Percentiles rank a stretch among this genome's conserved stretches.
Evolutionary conservation across 148 eudicot genomes (phyloP).

Genomic region (Amaranthus hypochondriacus): DNA sequence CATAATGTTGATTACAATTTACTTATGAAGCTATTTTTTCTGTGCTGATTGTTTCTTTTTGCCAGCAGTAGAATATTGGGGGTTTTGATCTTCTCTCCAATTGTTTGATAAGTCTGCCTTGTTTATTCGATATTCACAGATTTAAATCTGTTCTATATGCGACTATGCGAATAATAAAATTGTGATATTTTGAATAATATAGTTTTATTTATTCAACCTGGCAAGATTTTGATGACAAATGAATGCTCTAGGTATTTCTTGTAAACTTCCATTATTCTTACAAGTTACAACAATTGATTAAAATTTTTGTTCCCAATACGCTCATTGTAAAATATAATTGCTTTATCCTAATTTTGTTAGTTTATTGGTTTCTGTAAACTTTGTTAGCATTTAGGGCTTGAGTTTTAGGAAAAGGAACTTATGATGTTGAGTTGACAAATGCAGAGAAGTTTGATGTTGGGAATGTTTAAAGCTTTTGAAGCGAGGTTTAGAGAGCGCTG

Average conservation of each 20-base stretch:
- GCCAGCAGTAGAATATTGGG: too few species aligned
- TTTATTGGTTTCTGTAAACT: neutral
- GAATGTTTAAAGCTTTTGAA: neutral
- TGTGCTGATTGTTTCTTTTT: too few species aligned
- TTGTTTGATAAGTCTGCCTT: too few species aligned
- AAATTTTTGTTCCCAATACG: neutral
- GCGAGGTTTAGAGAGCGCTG: neutral
- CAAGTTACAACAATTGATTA: neutral
- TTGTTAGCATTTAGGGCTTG: neutral
- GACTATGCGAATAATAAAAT: too few species aligned
- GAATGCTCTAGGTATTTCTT: too few species aligned
- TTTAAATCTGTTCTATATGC: too few species aligned
- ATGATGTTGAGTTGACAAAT: constrained; percentile 5
- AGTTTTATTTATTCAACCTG: neutral
- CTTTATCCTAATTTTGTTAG: too few species aligned
- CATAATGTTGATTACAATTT: too few species aligned
- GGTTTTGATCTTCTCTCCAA: too few species aligned
- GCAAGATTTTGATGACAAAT: too few species aligned
- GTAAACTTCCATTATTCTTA: neutral
- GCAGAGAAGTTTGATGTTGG: constrained; percentile 3
- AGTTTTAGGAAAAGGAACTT: neutral
- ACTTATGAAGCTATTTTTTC: too few species aligned
- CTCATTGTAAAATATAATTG: neutral
- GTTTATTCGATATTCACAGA: too few species aligned
- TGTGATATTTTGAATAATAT: neutral